These are phyloP conservation scores for Nakataea oryzae DNA, from an alignment of 2,329 filamentous ascomycete species.

Conservation along the genomic window DNA sequence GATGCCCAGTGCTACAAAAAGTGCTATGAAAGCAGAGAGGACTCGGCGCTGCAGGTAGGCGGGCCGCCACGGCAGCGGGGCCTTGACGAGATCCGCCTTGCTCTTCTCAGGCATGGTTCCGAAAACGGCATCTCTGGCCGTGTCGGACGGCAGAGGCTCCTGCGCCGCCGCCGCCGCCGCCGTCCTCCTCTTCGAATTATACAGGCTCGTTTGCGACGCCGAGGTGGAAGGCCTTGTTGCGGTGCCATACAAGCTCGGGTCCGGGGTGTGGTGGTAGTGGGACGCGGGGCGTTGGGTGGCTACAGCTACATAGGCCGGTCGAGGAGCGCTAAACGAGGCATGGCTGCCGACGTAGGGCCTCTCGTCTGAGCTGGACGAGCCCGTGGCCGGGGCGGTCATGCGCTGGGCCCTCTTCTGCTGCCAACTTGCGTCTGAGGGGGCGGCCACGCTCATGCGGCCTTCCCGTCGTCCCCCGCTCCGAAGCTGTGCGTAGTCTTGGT, in stretches of 20 bases:
- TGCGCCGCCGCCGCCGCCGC: not conserved
- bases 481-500: slow-evolving; percentile 13
- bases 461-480: slow-evolving; percentile 7
- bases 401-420: not conserved
- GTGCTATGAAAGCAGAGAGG: slow-evolving; percentile 17
- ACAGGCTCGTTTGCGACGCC: slow-evolving; percentile 10
- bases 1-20: slow-evolving; percentile 17
- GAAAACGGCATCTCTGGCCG: not conserved
- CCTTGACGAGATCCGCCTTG: slow-evolving; percentile 14
- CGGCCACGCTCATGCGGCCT: not conserved
- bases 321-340: slow-evolving; percentile 14
- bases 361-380: slow-evolving; percentile 6
- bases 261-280: slow-evolving; percentile 5
- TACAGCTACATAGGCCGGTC: slow-evolving; percentile 5
- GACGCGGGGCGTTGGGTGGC: not conserved
- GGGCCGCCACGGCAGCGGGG: slow-evolving; percentile 22
- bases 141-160: not conserved
- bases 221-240: slow-evolving; percentile 13
- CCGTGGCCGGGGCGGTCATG: not conserved
- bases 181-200: not conserved
- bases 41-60: slow-evolving; percentile 22
- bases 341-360: slow-evolving; percentile 10
- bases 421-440: not conserved
- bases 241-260: slow-evolving; percentile 9
- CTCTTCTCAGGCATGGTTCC: slow-evolving; percentile 6